Conservation (phyloP, 345 rosid species). For the Jatropha curcas region DNA sequence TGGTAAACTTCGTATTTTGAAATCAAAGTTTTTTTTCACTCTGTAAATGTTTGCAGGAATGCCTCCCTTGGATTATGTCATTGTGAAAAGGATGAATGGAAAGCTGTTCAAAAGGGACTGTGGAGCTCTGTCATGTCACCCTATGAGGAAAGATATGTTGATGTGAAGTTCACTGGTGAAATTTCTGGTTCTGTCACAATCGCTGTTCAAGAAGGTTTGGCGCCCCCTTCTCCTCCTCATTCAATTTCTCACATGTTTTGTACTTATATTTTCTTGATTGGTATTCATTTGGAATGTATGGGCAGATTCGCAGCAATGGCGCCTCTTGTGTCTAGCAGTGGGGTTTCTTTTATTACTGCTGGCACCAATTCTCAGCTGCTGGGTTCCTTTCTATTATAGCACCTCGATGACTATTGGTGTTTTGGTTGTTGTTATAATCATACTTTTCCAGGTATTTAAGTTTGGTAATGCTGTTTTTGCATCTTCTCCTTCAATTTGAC, state of each 20-base stretch:
- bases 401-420: constrained; percentile 90
- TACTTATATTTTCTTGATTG: not conserved
- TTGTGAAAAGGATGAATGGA: constrained; percentile 79
- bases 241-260: not conserved
- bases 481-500: not conserved
- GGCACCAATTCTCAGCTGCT: constrained; percentile 77
- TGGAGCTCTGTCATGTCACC: constrained; percentile 82
- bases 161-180: constrained; percentile 59
- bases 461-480: constrained; percentile 7
- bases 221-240: not conserved
- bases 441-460: constrained; percentile 76
- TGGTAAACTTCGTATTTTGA: not conserved
- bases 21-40: constrained; percentile 5
- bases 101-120: constrained; percentile 53
- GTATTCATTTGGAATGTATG: constrained; percentile 1
- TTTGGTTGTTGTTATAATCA: constrained; percentile 72
- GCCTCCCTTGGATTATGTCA: constrained; percentile 64
- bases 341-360: constrained; percentile 63
- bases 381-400: constrained; percentile 96
- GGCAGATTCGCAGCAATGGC: constrained; percentile 86
- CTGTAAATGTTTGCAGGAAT: constrained; percentile 47
- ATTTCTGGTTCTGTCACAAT: constrained; percentile 50
- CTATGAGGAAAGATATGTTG: constrained; percentile 64
- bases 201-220: constrained; percentile 59
- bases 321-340: constrained; percentile 61